Conservation (phyloP, 495 filamentous ascomycete genomes). For the Neurospora pannonica region DNA sequence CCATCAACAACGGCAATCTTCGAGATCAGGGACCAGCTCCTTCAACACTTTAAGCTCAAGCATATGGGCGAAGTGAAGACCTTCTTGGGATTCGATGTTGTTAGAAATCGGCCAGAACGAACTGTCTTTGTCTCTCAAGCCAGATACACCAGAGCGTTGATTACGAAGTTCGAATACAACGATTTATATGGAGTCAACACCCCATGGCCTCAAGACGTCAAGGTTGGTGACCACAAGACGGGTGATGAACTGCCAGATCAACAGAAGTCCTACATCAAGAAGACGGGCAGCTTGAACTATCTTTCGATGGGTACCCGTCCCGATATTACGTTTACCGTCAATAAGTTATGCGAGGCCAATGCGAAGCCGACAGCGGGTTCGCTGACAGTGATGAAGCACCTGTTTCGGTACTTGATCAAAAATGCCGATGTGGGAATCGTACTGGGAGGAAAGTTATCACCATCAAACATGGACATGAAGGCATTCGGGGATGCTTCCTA, state of each 20-base stretch:
- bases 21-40: background rate
- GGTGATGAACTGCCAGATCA: background rate
- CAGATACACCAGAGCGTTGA: background rate
- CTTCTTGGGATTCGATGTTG: constrained; percentile 3
- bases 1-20: no score
- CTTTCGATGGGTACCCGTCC: no score
- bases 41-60: background rate
- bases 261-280: no score
- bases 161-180: background rate
- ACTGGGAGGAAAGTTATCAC: no score
- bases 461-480: background rate
- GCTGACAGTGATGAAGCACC: no score
- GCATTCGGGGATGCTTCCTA: background rate
- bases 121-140: constrained; percentile 2
- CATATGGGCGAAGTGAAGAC: background rate
- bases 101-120: background rate
- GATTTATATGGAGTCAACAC: background rate
- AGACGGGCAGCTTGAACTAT: no score
- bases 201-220: background rate
- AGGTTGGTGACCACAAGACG: background rate
- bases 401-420: no score
- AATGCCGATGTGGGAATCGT: no score
- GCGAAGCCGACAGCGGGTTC: no score
- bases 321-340: no score
- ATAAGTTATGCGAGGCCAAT: no score